phyloP scores from a whole-genome alignment of 1,284 basidiomycete species.

The Puccinia novopanici region DNA sequence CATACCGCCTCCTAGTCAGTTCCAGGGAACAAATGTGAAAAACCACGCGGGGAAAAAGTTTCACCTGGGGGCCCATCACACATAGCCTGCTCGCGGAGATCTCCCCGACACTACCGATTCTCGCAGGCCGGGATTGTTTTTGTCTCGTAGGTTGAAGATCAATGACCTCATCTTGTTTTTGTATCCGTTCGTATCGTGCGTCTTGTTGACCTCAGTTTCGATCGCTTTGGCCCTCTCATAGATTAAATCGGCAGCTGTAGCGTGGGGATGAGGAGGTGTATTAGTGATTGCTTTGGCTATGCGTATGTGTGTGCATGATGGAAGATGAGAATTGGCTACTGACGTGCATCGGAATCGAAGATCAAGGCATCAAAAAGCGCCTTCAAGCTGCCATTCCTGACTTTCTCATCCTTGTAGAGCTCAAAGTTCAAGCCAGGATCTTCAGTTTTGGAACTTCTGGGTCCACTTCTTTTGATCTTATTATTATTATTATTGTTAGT shows the following conservation, averaged over 20 bases:
- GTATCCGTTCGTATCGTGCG: constrained; percentile 62
- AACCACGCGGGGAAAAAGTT: constrained; percentile 55
- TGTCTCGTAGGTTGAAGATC: constrained; percentile 91
- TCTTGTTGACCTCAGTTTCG: constrained; percentile 64
- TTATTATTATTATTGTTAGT: not conserved
- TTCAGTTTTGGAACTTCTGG: constrained; percentile 42
- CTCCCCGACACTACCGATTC: constrained; percentile 78
- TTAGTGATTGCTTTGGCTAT: not conserved
- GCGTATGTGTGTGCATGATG: not conserved
- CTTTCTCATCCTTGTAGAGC: constrained; percentile 66
- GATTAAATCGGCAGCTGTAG: constrained; percentile 68
- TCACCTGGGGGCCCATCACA: constrained; percentile 77
- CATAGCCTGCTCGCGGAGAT: constrained; percentile 71
- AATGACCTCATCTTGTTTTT: constrained; percentile 83
- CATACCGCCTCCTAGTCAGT: not conserved
- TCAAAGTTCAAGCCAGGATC: constrained; percentile 24
- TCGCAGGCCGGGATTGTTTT: constrained; percentile 83
- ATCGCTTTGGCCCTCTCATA: constrained; percentile 66
- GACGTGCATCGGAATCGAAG: constrained; percentile 78
- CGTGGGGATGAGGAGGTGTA: not conserved
- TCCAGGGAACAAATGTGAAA: not conserved
- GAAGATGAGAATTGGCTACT: constrained; percentile 60
- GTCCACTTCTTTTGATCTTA: not conserved
- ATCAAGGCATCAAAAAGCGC: constrained; percentile 89
- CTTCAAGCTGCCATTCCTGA: constrained; percentile 83